Conservation (phyloP, 495 filamentous ascomycete species). For the Antarctomyces pellizariae region DNA sequence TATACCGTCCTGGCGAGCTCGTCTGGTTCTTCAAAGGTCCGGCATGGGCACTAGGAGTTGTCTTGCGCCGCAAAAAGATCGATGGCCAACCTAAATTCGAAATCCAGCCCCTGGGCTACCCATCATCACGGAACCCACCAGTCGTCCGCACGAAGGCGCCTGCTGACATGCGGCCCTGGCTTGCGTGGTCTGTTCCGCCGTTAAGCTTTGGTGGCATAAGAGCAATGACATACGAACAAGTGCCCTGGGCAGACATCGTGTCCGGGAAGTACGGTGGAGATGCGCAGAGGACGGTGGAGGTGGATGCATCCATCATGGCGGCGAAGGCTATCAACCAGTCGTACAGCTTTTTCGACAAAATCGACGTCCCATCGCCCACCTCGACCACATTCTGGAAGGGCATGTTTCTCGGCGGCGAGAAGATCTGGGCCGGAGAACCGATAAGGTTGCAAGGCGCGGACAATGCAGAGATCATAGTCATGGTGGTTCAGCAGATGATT, state of each 20-base stretch:
- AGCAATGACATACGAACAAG: constrained; percentile 19
- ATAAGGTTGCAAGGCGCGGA: constrained; percentile 19
- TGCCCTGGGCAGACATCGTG: constrained; percentile 26
- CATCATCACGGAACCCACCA: too few relatives aligned
- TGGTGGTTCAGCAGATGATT: constrained; percentile 22
- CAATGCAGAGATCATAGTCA: constrained; percentile 17
- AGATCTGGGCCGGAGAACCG: constrained; percentile 34
- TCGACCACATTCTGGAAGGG: constrained; percentile 25
- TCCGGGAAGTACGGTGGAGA: constrained; percentile 16
- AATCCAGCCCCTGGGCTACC: too few relatives aligned
- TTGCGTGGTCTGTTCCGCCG: constrained; percentile 34
- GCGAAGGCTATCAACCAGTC: constrained; percentile 31
- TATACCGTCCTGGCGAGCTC: constrained; percentile 33
- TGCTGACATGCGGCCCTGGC: constrained; percentile 29
- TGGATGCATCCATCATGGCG: constrained; percentile 36
- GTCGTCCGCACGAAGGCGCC: too few relatives aligned
- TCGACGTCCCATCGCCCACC: constrained; percentile 18
- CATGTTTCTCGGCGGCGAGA: constrained; percentile 38
- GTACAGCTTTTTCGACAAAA: constrained; percentile 26
- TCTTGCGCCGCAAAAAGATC: too few relatives aligned
- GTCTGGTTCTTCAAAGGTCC: constrained; percentile 31
- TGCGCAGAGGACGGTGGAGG: constrained; percentile 21
- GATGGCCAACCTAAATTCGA: too few relatives aligned
- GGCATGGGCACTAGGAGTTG: constrained; percentile 32
- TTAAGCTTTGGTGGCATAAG: constrained; percentile 12